phyloP scores from a whole-genome alignment of 2,329 filamentous ascomycete genomes.

The Talaromyces piceae region DNA sequence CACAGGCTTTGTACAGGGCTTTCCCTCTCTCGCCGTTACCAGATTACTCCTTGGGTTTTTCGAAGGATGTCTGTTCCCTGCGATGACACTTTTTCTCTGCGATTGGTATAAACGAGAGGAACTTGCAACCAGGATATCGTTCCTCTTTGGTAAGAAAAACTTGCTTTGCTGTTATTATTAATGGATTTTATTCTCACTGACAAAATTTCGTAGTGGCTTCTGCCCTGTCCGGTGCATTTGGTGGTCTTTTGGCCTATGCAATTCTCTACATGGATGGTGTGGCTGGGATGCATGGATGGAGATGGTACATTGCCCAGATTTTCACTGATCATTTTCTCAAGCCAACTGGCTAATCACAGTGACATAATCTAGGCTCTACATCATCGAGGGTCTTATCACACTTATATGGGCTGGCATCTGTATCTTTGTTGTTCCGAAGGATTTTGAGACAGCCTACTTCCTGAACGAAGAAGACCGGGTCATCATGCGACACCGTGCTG shows the following conservation, averaged over 20 bases:
- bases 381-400: constrained; percentile 50
- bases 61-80: constrained; percentile 7
- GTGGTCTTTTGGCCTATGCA: constrained; percentile 65
- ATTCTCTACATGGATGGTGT: constrained; percentile 67
- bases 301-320: constrained; percentile 46
- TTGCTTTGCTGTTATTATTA: neutral
- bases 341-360: neutral
- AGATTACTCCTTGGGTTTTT: constrained; percentile 2
- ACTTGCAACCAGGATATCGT: constrained; percentile 4
- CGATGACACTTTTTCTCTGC: constrained; percentile 7
- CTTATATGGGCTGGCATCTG: constrained; percentile 50
- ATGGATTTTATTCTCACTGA: neutral
- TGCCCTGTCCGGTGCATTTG: constrained; percentile 63
- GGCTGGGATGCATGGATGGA: constrained; percentile 59
- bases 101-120: constrained; percentile 10
- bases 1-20: constrained; percentile 3
- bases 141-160: neutral
- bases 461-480: constrained; percentile 53
- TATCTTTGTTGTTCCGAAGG: constrained; percentile 57
- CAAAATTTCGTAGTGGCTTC: neutral
- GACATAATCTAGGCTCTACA: constrained; percentile 18
- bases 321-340: neutral
- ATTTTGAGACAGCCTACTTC: constrained; percentile 57
- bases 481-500: constrained; percentile 49
- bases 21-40: constrained; percentile 1